These are phyloP conservation scores for Ganoderma sinense DNA, from an alignment of 1,284 basidiomycete genomes.

Conservation along the genomic window DNA sequence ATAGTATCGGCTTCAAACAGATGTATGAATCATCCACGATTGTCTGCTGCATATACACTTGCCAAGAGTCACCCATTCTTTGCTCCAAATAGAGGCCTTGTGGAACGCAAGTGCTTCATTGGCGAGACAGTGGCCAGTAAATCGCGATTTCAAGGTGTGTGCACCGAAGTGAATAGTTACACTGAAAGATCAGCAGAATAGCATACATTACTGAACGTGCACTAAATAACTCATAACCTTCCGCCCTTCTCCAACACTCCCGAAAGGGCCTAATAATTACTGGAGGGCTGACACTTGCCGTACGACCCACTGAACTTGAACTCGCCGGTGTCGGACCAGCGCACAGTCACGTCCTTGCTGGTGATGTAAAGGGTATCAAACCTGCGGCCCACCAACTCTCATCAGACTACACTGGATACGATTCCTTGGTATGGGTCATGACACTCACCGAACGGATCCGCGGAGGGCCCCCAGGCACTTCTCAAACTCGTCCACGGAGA, in stretches of 20 bases:
- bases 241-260: background rate
- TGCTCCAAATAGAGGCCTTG: background rate
- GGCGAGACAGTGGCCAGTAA: background rate
- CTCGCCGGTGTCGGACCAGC: conserved; percentile 58
- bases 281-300: conserved; percentile 35
- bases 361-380: conserved; percentile 51
- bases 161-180: background rate
- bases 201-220: background rate
- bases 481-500: conserved; percentile 53
- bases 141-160: background rate
- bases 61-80: background rate
- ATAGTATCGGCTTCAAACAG: background rate
- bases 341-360: conserved; percentile 54
- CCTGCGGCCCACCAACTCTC: conserved; percentile 36
- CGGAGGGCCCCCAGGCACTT: conserved; percentile 41
- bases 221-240: background rate
- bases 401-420: background rate
- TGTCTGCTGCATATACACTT: background rate
- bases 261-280: background rate
- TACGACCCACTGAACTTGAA: conserved; percentile 60
- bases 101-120: too few species aligned
- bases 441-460: conserved; percentile 38
- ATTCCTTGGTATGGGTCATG: background rate
- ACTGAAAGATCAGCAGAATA: background rate
- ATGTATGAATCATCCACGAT: background rate